Percentiles rank a stretch among this genome's conserved stretches.
Conservation (phyloP, 1,284 basidiomycete species). For the Malassezia japonica region DNA sequence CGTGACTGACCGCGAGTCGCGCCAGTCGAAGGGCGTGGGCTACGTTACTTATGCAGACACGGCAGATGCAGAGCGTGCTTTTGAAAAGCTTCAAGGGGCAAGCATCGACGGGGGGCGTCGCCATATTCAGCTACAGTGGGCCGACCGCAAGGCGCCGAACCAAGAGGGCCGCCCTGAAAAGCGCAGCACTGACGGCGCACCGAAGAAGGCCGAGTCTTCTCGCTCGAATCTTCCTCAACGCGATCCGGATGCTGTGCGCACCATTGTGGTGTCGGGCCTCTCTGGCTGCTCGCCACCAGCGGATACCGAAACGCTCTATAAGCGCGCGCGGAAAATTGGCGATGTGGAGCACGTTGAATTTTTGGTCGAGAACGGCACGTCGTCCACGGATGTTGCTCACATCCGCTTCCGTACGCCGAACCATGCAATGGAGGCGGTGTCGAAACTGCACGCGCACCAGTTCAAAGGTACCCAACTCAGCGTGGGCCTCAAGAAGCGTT, state of each 20-base stretch:
- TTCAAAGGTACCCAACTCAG: conserved; percentile 81
- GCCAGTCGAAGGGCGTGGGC: conserved; percentile 89
- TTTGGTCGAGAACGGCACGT: neutral
- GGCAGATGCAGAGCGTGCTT: conserved; percentile 62
- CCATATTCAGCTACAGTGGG: conserved; percentile 37
- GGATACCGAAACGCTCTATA: conserved; percentile 42
- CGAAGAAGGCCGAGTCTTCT: neutral
- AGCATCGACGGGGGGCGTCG: conserved; percentile 35
- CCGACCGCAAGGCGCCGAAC: conserved; percentile 29
- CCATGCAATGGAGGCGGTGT: conserved; percentile 63
- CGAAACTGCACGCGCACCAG: conserved; percentile 81
- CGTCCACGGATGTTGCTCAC: conserved; percentile 54
- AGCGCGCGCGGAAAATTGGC: conserved; percentile 42
- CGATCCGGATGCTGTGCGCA: conserved; percentile 39
- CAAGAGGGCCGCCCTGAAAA: neutral
- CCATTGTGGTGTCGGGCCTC: conserved; percentile 39
- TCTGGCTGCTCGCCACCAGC: conserved; percentile 28
- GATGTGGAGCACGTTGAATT: conserved; percentile 43
- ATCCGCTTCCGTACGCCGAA: conserved; percentile 65
- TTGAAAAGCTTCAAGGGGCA: conserved; percentile 39
- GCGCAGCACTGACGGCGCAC: neutral
- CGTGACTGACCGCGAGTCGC: conserved; percentile 66
- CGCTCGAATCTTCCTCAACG: conserved; percentile 15
- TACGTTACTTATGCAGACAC: conserved; percentile 85
- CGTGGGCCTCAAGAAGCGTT: conserved; percentile 78